A percentile compares a stretch with the other conserved stretches of the same genome.
These are phyloP conservation scores for Trichopus zeylanicus DNA, from an alignment of 116 monocot genomes.

Conservation along the genomic window DNA sequence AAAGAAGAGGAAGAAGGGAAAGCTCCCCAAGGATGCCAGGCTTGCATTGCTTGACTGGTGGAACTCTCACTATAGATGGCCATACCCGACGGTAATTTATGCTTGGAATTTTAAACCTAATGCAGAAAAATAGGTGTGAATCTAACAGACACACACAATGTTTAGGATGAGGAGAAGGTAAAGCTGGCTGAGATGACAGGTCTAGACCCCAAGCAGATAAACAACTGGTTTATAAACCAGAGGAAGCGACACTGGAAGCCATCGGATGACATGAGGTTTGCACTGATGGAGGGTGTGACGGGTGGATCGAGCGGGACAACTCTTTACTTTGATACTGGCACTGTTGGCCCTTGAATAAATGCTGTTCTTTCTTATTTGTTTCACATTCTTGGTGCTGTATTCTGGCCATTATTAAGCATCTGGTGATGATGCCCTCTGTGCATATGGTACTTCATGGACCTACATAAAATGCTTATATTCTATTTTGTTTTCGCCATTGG, in stretches of 20 bases:
- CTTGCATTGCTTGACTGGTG: conserved; percentile 53
- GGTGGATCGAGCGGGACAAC: conserved; percentile 40
- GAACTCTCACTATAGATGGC: conserved; percentile 65
- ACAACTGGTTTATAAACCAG: conserved; percentile 60
- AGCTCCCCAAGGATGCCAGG: conserved; percentile 62
- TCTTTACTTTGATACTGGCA: conserved; percentile 52
- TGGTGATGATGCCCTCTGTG: too few species aligned
- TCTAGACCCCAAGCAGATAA: conserved; percentile 52
- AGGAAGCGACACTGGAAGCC: conserved; percentile 88
- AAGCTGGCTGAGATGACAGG: conserved; percentile 49
- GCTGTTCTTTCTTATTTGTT: neutral
- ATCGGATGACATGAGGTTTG: conserved; percentile 51
- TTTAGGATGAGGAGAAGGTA: conserved; percentile 65
- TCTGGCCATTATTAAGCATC: too few species aligned
- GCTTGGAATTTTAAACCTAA: too few species aligned
- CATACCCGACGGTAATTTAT: conserved; percentile 52
- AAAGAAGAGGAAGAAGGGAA: conserved; percentile 76
- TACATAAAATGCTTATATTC: too few species aligned
- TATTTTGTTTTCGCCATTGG: too few species aligned
- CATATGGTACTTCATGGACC: neutral
- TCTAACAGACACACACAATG: neutral
- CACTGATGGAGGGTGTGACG: conserved; percentile 67
- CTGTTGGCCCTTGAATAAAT: conserved; percentile 30
- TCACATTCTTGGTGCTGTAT: neutral
- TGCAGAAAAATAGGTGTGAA: too few species aligned